Base-by-base conservation (phyloP, 2,329 filamentous ascomycete species). In the Trichoderma semiorbis region DNA sequence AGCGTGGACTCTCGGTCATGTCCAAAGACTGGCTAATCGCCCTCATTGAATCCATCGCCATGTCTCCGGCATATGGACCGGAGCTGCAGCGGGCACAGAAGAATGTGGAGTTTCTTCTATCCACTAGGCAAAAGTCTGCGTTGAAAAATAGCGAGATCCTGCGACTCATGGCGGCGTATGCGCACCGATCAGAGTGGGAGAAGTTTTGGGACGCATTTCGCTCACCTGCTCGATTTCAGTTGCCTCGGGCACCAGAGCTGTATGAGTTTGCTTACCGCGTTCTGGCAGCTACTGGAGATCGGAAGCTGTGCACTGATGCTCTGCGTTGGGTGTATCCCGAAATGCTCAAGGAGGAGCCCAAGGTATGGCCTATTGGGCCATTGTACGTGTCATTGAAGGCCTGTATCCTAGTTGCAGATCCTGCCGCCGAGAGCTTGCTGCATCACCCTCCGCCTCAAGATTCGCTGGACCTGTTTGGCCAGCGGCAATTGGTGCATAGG, bases 131-230 rank as follows among this genome's bases (percentile, higher is more conserved):
- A 5, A 75, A 79, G 16, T 75, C 80, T 32, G 78, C 81, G 3
- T 82, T 83, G n/a, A 82, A 83, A 64, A 74, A 77, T 26, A 80
- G 84, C 30, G 78, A 82, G 62, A 78, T 83, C 11, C 77, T 81
- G 57, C 79, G 79, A 21, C 79, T 89, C 43, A 80, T 89, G 80
- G 75, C 78, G 3, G 80, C 83, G 1, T 86, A 89, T 73, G 83
- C 87, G 6, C 74, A 75, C 24, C 83, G 83, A 72, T 76, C 78
- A 21, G 81, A 89, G 74, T 91, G 88, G 84, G 78, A 84, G 18
- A 81, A 82, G 7, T 89, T 92, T 76, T 92, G 89, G 89, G 83
- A 88, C 24, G 77, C 85, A 11, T 93, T 91, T 84, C 85, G 85
- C 69, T 83, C 85, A 70, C 84, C 88, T 5, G 80, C 89, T 16